Evolutionary conservation across 1,139 yeast genomes (phyloP).

Genomic region (Hansenula sp.): DNA sequence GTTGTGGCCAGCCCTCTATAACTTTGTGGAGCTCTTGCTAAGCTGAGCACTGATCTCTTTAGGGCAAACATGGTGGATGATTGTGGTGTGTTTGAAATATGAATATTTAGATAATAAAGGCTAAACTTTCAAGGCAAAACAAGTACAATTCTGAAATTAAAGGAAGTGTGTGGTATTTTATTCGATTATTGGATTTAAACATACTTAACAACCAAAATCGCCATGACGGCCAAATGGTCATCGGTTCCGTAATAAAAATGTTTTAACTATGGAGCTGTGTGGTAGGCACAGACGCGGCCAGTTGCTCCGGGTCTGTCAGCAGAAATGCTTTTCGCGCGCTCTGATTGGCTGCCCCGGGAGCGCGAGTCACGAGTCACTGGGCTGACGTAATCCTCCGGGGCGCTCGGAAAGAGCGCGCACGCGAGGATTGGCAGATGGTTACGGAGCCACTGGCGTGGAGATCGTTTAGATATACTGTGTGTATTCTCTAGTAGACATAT

Average conservation of each 20-base stretch:
- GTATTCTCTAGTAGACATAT: conserved; percentile 13
- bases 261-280: not conserved
- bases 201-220: too few species aligned
- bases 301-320: not conserved
- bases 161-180: not conserved
- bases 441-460: not conserved
- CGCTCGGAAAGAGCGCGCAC: too few species aligned
- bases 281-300: not conserved
- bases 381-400: not conserved
- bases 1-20: conserved; percentile 21
- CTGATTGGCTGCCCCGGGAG: not conserved
- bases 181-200: not conserved
- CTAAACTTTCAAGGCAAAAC: too few species aligned
- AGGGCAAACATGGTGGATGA: conserved; percentile 3
- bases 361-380: not conserved
- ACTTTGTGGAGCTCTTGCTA: conserved; percentile 2
- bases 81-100: not conserved
- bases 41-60: conserved; percentile 11
- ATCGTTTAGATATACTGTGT: not conserved
- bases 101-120: not conserved
- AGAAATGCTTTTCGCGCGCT: not conserved
- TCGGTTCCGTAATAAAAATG: conserved; percentile 3
- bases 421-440: not conserved
- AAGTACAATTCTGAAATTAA: not conserved
- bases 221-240: conserved; percentile 1